Evolutionary conservation across 2,329 filamentous ascomycete genomes (phyloP), one percentile per base, ranked within the genome.

Genomic region (Stachybotrys echinatus): DNA sequence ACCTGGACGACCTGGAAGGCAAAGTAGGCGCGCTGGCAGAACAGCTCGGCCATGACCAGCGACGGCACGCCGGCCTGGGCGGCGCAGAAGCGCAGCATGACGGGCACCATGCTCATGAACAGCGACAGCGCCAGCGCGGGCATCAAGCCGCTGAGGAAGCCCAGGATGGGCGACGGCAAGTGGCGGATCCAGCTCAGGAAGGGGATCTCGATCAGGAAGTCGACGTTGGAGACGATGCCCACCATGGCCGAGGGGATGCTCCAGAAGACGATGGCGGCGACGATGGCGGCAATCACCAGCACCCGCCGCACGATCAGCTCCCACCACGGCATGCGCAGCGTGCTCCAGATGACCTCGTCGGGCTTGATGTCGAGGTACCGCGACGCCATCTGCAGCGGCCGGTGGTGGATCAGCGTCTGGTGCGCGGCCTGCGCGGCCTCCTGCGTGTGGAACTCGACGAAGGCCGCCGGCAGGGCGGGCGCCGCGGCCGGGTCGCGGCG

Each of bases 11-110:
- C 83, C 66, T 94, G 89, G 72, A 95, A 95, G 43, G 80, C 83
- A 62, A 96, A 99, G 75, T 95, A 97, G 58, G 84, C 88, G 61
- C 92, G 94, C 64, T 97, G 90, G 0, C 89, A 91, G 51, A 90
- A 91, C 8, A 97, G 74, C 67, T 99, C 94, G 17, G 95, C 84
- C 12, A 87, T 80, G 2, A 90, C 86, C 6, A 83, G 68, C 1
- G 89, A 94, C 1, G 91, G 89, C 54, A 88, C 88, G 49, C 94
- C 94, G 42, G 88, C 81, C 44, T 87, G 68, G 59, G 84, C 89
- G 50, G 91, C 92, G 63, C 89, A 88, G 45, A 88, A 80, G 70
- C 92, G 82, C 65, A 96, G 86, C 55, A 97, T 76, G 51, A 89
- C 80, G 5, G 89, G 94, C 6, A 97, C 81, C 42, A 95, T 74